phyloP scores from a whole-genome alignment of 2,329 filamentous ascomycete species.

The Colletotrichum sp. region DNA sequence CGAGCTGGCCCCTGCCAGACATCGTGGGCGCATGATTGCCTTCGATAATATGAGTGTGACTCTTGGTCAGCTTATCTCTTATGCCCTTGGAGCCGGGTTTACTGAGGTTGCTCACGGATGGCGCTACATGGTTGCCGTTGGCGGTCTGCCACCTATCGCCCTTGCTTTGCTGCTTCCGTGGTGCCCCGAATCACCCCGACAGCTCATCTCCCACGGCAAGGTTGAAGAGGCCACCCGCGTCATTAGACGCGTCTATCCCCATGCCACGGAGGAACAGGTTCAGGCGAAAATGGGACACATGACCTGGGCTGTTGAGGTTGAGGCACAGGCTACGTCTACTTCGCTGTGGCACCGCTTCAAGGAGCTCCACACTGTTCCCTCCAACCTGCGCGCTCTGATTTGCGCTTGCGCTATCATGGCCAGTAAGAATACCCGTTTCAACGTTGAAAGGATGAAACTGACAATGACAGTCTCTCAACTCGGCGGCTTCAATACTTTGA shows the following conservation, averaged over 20 bases:
- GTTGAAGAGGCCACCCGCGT: constrained; percentile 43
- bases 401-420: constrained; percentile 56
- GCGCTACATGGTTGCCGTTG: constrained; percentile 55
- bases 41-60: constrained; percentile 55
- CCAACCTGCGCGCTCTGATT: constrained; percentile 49
- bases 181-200: constrained; percentile 55
- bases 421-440: constrained; percentile 20
- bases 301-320: constrained; percentile 40
- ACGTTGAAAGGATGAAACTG: not conserved
- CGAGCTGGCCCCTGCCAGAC: constrained; percentile 55
- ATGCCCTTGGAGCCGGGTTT: constrained; percentile 46
- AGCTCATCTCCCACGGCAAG: constrained; percentile 48
- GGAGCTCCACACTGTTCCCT: constrained; percentile 49
- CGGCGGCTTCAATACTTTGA: constrained; percentile 38
- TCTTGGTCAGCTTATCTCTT: constrained; percentile 45
- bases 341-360: constrained; percentile 48
- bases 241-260: constrained; percentile 45
- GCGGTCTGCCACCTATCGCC: constrained; percentile 51
- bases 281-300: constrained; percentile 49
- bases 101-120: constrained; percentile 48
- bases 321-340: constrained; percentile 41
- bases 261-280: constrained; percentile 46
- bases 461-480: constrained; percentile 45
- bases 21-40: constrained; percentile 53
- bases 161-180: constrained; percentile 47